Percentiles rank a stretch among this genome's conserved stretches.
These are phyloP conservation scores for Aspergillus sp. DNA, from an alignment of 2,329 filamentous ascomycete genomes.

Conservation along the genomic window DNA sequence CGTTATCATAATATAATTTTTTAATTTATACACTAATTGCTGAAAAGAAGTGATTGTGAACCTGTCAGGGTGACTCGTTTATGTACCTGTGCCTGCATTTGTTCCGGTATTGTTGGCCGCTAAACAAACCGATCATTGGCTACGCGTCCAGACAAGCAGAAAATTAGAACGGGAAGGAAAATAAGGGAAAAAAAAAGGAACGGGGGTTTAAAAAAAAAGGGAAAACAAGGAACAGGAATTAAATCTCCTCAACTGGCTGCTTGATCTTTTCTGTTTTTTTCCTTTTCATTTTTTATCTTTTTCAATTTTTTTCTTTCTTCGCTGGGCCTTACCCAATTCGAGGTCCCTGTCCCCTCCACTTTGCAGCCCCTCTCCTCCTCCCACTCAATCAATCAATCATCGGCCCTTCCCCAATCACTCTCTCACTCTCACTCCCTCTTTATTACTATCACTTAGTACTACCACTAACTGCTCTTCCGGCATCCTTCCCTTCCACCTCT, in stretches of 20 bases:
- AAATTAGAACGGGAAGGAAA: neutral
- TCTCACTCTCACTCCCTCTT: slow-evolving; percentile 7
- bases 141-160: slow-evolving; percentile 2
- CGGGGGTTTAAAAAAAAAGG: neutral
- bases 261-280: neutral
- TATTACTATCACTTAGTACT: neutral
- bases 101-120: slow-evolving; percentile 2
- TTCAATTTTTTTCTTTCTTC: neutral
- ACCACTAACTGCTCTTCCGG: slow-evolving; percentile 12
- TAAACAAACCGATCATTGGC: neutral
- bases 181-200: neutral
- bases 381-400: slow-evolving; percentile 2
- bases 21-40: too few relatives aligned
- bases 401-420: neutral
- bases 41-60: too few relatives aligned
- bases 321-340: neutral
- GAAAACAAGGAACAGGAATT: slow-evolving; percentile 1
- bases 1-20: neutral
- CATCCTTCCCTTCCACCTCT: slow-evolving; percentile 14
- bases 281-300: neutral
- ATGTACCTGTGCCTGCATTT: neutral
- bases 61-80: neutral
- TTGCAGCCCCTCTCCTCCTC: slow-evolving; percentile 4
- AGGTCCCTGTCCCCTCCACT: neutral
- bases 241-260: neutral